phyloP scores from a whole-genome alignment of 371 early-diverging fungal genomes.

The Mycotypha africana region DNA sequence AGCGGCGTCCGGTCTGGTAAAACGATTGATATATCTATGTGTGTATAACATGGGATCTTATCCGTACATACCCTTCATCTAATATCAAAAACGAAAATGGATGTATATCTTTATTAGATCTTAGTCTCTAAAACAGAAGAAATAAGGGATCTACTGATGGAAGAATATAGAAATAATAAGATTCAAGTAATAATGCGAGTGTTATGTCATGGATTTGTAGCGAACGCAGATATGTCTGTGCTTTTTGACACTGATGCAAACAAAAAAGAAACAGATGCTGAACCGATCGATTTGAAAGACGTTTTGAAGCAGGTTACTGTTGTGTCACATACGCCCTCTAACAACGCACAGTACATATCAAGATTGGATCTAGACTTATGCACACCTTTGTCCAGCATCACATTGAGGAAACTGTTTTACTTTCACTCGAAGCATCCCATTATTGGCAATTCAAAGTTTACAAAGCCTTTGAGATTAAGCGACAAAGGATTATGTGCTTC shows the following conservation, averaged over 20 bases:
- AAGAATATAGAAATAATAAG: constrained; percentile 22
- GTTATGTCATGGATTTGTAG: constrained; percentile 41
- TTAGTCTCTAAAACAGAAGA: constrained; percentile 41
- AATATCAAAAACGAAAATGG: too few relatives aligned
- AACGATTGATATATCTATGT: not conserved
- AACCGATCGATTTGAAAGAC: constrained; percentile 3
- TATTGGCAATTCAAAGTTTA: constrained; percentile 56
- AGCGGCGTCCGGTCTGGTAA: constrained; percentile 53
- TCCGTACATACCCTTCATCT: not conserved
- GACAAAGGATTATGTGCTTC: constrained; percentile 63
- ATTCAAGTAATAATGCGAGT: constrained; percentile 35
- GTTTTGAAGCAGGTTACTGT: constrained; percentile 10
- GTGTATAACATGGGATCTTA: not conserved
- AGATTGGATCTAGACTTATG: constrained; percentile 32
- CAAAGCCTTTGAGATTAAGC: constrained; percentile 48
- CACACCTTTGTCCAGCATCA: constrained; percentile 30
- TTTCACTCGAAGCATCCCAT: constrained; percentile 47
- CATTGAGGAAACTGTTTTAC: constrained; percentile 36
- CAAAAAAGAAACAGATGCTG: constrained; percentile 12
- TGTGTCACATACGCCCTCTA: constrained; percentile 38
- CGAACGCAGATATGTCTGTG: constrained; percentile 7
- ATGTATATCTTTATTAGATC: constrained; percentile 25
- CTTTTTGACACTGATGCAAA: constrained; percentile 6
- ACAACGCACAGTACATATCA: constrained; percentile 38
- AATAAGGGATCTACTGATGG: constrained; percentile 16